A percentile compares a stretch with the other conserved stretches of the same genome.
Conservation (phyloP, 768 basidiomycete genomes). For the Leccinum broughii region DNA sequence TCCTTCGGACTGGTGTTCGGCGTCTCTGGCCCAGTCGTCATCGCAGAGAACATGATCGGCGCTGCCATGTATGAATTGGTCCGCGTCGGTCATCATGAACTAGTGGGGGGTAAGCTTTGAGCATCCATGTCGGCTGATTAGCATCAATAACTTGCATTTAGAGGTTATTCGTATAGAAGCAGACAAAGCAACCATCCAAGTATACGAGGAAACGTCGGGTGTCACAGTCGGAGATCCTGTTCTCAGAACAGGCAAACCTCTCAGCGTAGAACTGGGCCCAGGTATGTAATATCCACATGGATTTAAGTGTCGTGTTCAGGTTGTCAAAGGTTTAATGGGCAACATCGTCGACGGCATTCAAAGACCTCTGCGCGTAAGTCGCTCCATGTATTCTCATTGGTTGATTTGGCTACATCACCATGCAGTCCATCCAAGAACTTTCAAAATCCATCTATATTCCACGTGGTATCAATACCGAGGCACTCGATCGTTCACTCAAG, state of each 20-base stretch:
- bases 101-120: conserved; percentile 79
- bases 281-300: conserved; percentile 48
- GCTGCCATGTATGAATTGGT: conserved; percentile 98
- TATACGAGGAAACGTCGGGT: conserved; percentile 99
- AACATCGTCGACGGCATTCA: conserved; percentile 99
- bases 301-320: conserved; percentile 3
- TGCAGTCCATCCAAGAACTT: conserved; percentile 86
- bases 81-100: conserved; percentile 96
- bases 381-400: conserved; percentile 1
- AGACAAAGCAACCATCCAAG: conserved; percentile 98
- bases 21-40: conserved; percentile 97
- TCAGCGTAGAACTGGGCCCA: conserved; percentile 96
- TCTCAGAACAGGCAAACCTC: conserved; percentile 93
- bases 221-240: conserved; percentile 99
- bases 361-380: conserved; percentile 79
- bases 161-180: conserved; percentile 99
- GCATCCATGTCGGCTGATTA: not conserved
- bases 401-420: conserved; percentile 9
- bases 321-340: conserved; percentile 83
- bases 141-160: conserved; percentile 34
- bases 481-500: conserved; percentile 80
- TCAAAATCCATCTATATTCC: conserved; percentile 99
- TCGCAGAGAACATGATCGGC: conserved; percentile 93
- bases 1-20: conserved; percentile 88
- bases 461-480: conserved; percentile 96